A percentile compares a stretch with the other conserved stretches of the same genome.
These are phyloP conservation scores for Lichtheimia hyalospora DNA, from an alignment of 371 early-diverging fungal species.

Conservation along the genomic window DNA sequence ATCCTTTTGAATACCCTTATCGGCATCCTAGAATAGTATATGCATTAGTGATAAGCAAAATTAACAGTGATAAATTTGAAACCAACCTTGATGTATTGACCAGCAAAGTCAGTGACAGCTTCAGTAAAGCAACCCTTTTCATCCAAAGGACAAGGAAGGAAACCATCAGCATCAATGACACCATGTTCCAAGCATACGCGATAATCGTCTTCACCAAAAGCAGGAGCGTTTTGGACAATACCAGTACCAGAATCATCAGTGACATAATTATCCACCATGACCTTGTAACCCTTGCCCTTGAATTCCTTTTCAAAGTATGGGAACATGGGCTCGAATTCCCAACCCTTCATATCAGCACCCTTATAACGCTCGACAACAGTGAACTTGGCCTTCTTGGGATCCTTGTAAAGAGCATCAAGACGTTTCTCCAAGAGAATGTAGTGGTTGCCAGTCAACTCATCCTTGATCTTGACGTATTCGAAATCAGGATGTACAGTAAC, in stretches of 20 bases:
- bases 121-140: constrained; percentile 90
- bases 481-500: constrained; percentile 94
- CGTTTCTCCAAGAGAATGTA: constrained; percentile 90
- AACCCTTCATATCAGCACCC: constrained; percentile 88
- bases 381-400: constrained; percentile 93
- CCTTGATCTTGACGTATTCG: constrained; percentile 95
- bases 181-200: constrained; percentile 89
- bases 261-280: constrained; percentile 93
- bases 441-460: constrained; percentile 72
- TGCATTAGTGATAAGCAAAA: background rate
- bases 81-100: constrained; percentile 85
- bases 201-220: constrained; percentile 99
- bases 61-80: too few species aligned
- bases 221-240: constrained; percentile 99
- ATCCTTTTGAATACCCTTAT: constrained; percentile 94
- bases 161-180: constrained; percentile 86
- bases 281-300: constrained; percentile 84
- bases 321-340: constrained; percentile 94
- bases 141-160: constrained; percentile 95
- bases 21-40: constrained; percentile 71
- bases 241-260: constrained; percentile 98
- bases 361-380: constrained; percentile 77
- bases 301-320: constrained; percentile 75
- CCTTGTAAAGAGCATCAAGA: constrained; percentile 89
- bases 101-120: constrained; percentile 85